Evolutionary conservation across 257 asterid species (phyloP).

Genomic region (Nicotiana paniculata): DNA sequence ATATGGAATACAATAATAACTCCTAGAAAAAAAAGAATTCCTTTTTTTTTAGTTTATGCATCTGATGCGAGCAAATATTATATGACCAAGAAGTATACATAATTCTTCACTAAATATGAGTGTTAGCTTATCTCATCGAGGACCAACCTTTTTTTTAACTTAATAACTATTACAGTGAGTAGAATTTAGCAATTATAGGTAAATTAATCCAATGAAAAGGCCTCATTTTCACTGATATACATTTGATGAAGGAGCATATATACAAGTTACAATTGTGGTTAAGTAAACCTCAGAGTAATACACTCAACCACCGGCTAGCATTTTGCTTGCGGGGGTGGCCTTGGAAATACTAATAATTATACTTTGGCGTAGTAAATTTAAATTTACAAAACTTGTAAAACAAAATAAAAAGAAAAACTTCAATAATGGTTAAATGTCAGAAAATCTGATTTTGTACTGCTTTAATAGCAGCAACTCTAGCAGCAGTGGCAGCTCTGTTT

Average conservation of each 20-base stretch:
- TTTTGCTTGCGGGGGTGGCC: slow-evolving; percentile 31
- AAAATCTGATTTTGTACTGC: slow-evolving; percentile 50
- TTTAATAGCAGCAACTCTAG: slow-evolving; percentile 57
- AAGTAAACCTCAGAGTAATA: slow-evolving; percentile 12
- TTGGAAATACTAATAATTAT: background rate
- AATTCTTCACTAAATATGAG: no score
- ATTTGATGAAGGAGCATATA: slow-evolving; percentile 25
- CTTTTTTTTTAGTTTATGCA: no score
- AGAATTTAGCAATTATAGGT: no score
- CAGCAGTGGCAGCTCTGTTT: slow-evolving; percentile 57
- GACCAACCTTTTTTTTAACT: no score
- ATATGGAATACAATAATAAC: no score
- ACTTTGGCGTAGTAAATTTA: slow-evolving; percentile 19
- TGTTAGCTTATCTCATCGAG: no score
- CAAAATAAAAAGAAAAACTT: background rate
- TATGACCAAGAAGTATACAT: no score
- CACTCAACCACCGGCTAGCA: slow-evolving; percentile 39
- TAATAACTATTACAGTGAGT: no score
- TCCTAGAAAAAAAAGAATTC: no score
- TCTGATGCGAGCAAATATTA: no score
- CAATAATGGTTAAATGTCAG: slow-evolving; percentile 22
- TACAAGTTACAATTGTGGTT: slow-evolving; percentile 35
- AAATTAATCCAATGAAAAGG: no score
- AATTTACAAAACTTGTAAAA: slow-evolving; percentile 8
- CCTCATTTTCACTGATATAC: slow-evolving; percentile 18